Evolutionary conservation across 352 stramenopile genomes (phyloP).

Genomic region (Aphanomyces stellatus): DNA sequence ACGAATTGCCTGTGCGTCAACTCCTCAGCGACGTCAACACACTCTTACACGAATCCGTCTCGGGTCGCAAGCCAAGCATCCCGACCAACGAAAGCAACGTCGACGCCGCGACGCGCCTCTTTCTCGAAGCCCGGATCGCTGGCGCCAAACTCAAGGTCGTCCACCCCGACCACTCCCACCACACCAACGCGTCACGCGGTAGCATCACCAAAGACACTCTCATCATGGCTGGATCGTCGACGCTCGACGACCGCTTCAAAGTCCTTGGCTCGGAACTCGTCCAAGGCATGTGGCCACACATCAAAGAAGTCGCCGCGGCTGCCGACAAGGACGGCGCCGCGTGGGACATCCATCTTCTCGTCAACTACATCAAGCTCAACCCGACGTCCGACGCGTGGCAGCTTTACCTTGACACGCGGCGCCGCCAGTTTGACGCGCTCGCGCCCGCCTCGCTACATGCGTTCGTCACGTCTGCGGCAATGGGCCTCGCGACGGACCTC

Average conservation of each 20-base stretch:
- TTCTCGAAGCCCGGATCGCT: not conserved
- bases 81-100: not conserved
- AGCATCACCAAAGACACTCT: no score
- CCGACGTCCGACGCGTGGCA: slow-evolving; percentile 8
- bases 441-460: not conserved
- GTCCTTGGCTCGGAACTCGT: not conserved
- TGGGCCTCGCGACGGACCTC: not conserved
- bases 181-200: no score
- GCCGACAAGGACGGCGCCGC: no score
- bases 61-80: not conserved
- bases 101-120: not conserved
- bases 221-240: no score
- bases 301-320: not conserved
- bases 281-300: not conserved
- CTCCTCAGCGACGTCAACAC: not conserved
- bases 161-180: no score
- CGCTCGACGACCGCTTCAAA: slow-evolving; percentile 8
- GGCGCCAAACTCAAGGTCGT: not conserved
- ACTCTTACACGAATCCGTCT: not conserved
- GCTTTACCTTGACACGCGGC: slow-evolving; percentile 9
- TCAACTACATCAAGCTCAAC: slow-evolving; percentile 1
- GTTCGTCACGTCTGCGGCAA: not conserved
- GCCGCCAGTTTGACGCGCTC: not conserved
- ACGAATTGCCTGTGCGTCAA: not conserved
- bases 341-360: slow-evolving; percentile 9